A percentile compares a stretch with the other conserved stretches of the same genome.
phyloP scores from a whole-genome alignment of 169 alveolate species.

The Condylostoma magnum region DNA sequence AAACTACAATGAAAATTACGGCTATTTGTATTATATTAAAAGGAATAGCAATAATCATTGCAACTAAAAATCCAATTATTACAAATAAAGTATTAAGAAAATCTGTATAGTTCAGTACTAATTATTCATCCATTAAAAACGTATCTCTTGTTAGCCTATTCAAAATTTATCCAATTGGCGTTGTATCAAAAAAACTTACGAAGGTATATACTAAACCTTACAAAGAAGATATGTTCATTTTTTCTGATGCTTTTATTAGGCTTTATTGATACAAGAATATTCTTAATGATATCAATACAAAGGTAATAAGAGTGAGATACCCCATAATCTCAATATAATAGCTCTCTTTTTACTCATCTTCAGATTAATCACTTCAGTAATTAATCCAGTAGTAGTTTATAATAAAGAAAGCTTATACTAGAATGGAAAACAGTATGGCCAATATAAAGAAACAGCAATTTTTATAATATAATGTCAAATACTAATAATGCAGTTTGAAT shows the following conservation, averaged over 20 bases:
- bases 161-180: conserved; percentile 80
- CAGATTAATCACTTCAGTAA: neutral
- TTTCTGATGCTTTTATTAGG: neutral
- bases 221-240: neutral
- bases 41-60: neutral
- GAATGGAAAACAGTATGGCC: neutral
- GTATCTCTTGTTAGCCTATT: conserved; percentile 70
- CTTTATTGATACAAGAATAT: neutral
- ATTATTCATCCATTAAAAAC: conserved; percentile 36
- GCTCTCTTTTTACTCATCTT: neutral
- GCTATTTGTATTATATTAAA: neutral
- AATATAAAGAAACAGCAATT: neutral
- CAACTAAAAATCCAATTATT: neutral
- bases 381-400: neutral
- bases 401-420: neutral
- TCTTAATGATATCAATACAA: neutral
- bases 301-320: neutral
- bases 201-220: neutral
- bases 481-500: neutral
- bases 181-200: conserved; percentile 56
- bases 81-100: neutral
- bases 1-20: neutral
- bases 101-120: neutral
- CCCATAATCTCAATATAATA: neutral
- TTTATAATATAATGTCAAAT: neutral